phyloP scores from a whole-genome alignment of 176 grass and related monocot genomes.

The Oryza meridionalis region DNA sequence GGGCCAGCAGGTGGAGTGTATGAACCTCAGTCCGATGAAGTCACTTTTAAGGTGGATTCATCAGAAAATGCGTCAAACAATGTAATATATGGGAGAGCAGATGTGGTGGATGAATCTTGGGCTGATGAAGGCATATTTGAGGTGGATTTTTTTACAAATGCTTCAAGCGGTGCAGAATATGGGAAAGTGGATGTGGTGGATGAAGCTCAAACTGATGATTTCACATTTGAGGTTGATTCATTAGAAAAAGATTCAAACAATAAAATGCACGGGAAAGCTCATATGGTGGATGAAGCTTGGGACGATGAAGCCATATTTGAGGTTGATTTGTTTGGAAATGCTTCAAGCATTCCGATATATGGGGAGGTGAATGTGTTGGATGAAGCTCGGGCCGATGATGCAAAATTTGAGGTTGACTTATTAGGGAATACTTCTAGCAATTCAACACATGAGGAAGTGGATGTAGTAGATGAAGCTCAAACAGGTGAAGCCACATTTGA shows the following conservation, averaged over 20 bases:
- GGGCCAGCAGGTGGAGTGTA: not conserved
- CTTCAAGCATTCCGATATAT: not conserved
- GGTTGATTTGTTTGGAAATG: not conserved
- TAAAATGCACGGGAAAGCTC: not conserved
- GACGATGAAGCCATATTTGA: not conserved
- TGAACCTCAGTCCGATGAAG: conserved; percentile 2
- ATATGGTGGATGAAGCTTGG: not conserved
- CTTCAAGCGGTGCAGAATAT: not conserved
- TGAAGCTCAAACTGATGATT: not conserved
- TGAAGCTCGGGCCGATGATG: not conserved
- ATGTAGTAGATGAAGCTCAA: not conserved
- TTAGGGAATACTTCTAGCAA: conserved; percentile 1
- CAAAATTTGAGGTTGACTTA: conserved; percentile 1
- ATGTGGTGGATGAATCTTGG: not conserved
- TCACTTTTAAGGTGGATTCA: not conserved
- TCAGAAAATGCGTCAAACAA: not conserved
- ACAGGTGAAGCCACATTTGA: conserved; percentile 9
- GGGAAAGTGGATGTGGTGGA: not conserved
- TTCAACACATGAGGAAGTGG: not conserved
- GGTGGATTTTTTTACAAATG: not conserved
- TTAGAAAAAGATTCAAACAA: not conserved
- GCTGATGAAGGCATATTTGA: not conserved
- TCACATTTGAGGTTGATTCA: conserved; percentile 6
- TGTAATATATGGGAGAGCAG: not conserved
- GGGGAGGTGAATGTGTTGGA: not conserved